Percentiles rank a stretch among this genome's conserved stretches.
These are phyloP conservation scores for Calonectria multiphialidica DNA, from an alignment of 2,329 filamentous ascomycete genomes.

Conservation along the genomic window DNA sequence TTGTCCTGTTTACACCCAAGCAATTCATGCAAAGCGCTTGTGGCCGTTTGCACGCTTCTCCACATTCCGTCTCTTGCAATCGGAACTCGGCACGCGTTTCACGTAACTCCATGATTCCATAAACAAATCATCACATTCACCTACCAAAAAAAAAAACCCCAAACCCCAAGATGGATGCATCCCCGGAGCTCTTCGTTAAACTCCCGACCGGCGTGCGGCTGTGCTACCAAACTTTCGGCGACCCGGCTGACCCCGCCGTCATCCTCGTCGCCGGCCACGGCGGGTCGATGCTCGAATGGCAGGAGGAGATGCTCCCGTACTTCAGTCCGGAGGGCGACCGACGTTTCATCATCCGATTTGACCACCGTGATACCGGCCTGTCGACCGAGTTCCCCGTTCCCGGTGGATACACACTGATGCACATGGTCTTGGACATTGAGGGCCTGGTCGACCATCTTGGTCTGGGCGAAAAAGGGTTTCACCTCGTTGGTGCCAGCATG, in stretches of 20 bases:
- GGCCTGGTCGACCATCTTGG: slow-evolving; percentile 41
- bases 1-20: background rate
- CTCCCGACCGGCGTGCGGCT: slow-evolving; percentile 43
- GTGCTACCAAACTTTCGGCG: slow-evolving; percentile 46
- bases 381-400: slow-evolving; percentile 41
- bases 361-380: slow-evolving; percentile 39
- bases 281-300: slow-evolving; percentile 42
- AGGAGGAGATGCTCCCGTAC: slow-evolving; percentile 32
- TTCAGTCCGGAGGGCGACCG: slow-evolving; percentile 30
- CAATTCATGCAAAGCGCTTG: background rate
- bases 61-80: background rate
- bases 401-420: slow-evolving; percentile 39
- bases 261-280: slow-evolving; percentile 39
- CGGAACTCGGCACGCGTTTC: background rate
- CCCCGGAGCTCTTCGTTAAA: slow-evolving; percentile 40
- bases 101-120: too few species aligned
- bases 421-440: slow-evolving; percentile 45
- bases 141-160: background rate
- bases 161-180: slow-evolving; percentile 23
- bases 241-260: slow-evolving; percentile 39
- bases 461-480: slow-evolving; percentile 31
- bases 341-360: slow-evolving; percentile 38
- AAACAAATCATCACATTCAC: background rate
- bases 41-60: background rate
- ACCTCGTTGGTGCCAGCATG: slow-evolving; percentile 43